phyloP scores from a whole-genome alignment of 345 rosid species.

The Eutrema heterophyllum region DNA sequence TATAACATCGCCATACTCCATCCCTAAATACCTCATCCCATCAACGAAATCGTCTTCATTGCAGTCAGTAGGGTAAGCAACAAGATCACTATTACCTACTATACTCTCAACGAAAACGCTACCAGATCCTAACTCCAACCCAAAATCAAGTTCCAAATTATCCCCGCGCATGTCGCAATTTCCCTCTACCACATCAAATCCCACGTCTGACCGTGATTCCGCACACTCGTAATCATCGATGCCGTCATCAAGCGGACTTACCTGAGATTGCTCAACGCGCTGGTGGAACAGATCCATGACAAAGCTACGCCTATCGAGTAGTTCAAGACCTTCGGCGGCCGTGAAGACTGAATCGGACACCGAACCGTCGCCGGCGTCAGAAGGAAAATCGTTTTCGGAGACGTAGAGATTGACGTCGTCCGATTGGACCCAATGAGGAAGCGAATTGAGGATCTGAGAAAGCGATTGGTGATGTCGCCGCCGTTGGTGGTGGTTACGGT shows the following conservation, averaged over 20 bases:
- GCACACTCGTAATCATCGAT: slow-evolving; percentile 11
- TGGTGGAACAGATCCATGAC: slow-evolving; percentile 90
- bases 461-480: slow-evolving; percentile 22
- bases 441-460: slow-evolving; percentile 31
- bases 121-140: slow-evolving; percentile 48
- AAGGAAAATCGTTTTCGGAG: slow-evolving; percentile 31
- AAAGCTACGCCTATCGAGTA: slow-evolving; percentile 50
- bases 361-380: slow-evolving; percentile 21
- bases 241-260: slow-evolving; percentile 9
- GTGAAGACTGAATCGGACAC: slow-evolving; percentile 32
- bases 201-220: slow-evolving; percentile 21
- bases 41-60: slow-evolving; percentile 44
- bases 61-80: slow-evolving; percentile 3
- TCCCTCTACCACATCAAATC: slow-evolving; percentile 43
- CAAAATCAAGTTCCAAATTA: slow-evolving; percentile 42
- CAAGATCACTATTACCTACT: slow-evolving; percentile 25
- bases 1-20: slow-evolving; percentile 37
- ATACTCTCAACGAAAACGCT: slow-evolving; percentile 30
- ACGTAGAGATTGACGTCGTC: slow-evolving; percentile 27
- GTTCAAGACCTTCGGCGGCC: slow-evolving; percentile 35
- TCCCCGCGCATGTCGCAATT: slow-evolving; percentile 30
- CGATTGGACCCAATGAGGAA: slow-evolving; percentile 33
- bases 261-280: slow-evolving; percentile 85
- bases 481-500: slow-evolving; percentile 26
- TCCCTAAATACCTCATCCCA: slow-evolving; percentile 41